Percentiles rank a stretch among this genome's conserved stretches.
phyloP scores from a whole-genome alignment of 352 stramenopile species.

The Peronospora belbahrii region DNA sequence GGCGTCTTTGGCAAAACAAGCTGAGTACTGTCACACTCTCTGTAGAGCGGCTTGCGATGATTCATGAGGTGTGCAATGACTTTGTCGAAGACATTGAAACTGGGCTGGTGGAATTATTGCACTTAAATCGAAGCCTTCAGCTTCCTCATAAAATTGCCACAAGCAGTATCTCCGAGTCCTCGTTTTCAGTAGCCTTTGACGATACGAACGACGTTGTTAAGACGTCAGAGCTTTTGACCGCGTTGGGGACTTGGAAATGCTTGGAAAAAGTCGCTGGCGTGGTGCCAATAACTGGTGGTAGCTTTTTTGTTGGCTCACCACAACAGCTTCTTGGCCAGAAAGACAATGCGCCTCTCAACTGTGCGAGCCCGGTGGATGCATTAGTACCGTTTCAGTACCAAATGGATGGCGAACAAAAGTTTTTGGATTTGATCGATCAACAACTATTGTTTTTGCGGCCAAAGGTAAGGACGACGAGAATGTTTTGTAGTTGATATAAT shows the following conservation, averaged over 20 bases:
- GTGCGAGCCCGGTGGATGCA: conserved; percentile 43
- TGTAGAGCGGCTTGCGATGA: conserved; percentile 33
- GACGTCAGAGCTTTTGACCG: conserved; percentile 31
- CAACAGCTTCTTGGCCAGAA: conserved; percentile 39
- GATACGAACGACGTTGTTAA: neutral
- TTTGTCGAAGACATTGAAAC: conserved; percentile 24
- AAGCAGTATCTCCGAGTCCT: neutral
- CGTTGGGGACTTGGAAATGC: conserved; percentile 61
- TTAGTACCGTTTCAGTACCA: conserved; percentile 56
- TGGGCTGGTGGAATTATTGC: conserved; percentile 27
- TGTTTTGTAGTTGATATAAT: neutral
- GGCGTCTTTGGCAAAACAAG: conserved; percentile 19
- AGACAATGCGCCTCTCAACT: conserved; percentile 34
- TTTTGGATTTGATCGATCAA: conserved; percentile 53
- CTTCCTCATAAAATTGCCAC: neutral
- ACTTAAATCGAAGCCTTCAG: conserved; percentile 36
- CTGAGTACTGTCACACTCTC: conserved; percentile 8
- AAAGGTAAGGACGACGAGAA: conserved; percentile 31
- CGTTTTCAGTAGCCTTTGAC: neutral
- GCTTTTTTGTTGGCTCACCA: conserved; percentile 27
- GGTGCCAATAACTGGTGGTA: conserved; percentile 15
- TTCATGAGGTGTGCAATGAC: conserved; percentile 38
- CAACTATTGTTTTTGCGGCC: conserved; percentile 48
- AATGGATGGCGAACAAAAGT: conserved; percentile 49
- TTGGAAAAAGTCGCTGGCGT: conserved; percentile 45